These are phyloP conservation scores for Termitomyces sp. DNA, from an alignment of 768 basidiomycete species.

Conservation along the genomic window DNA sequence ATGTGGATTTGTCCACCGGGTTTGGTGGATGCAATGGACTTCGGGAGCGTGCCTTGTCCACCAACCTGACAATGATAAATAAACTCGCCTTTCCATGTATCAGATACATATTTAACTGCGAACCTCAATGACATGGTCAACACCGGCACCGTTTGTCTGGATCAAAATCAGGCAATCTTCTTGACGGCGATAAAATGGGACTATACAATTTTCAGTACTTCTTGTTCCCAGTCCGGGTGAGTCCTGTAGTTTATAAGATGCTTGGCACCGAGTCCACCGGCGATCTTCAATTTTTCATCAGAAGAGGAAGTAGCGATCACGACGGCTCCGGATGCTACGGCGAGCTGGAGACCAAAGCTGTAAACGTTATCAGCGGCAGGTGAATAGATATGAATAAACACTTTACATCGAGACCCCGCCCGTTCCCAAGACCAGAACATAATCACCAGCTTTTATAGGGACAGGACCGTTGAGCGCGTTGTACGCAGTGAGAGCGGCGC, in stretches of 20 bases:
- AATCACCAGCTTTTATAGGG: slow-evolving; percentile 55
- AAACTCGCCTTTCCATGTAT: not conserved
- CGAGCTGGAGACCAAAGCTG: slow-evolving; percentile 58
- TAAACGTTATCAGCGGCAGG: not conserved
- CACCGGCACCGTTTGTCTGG: slow-evolving; percentile 37
- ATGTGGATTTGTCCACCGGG: slow-evolving; percentile 42
- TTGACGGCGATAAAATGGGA: slow-evolving; percentile 13
- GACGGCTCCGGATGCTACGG: slow-evolving; percentile 56
- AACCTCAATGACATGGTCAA: slow-evolving; percentile 38
- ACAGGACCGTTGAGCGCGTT: slow-evolving; percentile 48
- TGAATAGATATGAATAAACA: not conserved
- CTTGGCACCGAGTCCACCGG: slow-evolving; percentile 46
- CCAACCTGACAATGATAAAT: slow-evolving; percentile 42
- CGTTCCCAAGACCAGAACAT: slow-evolving; percentile 52
- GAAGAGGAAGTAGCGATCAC: slow-evolving; percentile 69
- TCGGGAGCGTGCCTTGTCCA: slow-evolving; percentile 46
- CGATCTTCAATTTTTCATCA: slow-evolving; percentile 56
- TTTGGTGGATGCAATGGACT: slow-evolving; percentile 35
- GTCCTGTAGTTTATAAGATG: slow-evolving; percentile 62
- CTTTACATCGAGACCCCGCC: slow-evolving; percentile 54
- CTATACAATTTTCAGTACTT: slow-evolving; percentile 39
- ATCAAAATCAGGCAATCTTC: slow-evolving; percentile 1
- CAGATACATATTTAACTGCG: not conserved
- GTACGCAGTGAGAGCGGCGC: slow-evolving; percentile 64
- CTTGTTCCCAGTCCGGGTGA: slow-evolving; percentile 54